phyloP scores from a whole-genome alignment of 495 filamentous ascomycete genomes.

The Schizothecium vesticola region DNA sequence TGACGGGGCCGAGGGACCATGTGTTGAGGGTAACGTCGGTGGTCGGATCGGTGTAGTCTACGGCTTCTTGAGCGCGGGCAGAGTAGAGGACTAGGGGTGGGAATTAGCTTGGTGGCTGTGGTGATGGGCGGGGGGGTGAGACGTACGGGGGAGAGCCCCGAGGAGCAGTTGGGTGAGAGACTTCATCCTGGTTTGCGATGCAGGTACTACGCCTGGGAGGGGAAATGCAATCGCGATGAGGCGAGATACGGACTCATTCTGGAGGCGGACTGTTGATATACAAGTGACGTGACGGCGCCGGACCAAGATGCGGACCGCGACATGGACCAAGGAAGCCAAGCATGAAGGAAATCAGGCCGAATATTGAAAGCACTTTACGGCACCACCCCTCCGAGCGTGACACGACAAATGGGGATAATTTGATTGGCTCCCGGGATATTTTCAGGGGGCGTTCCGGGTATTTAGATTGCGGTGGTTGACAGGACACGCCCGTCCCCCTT shows the following conservation, averaged over 20 bases:
- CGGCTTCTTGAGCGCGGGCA: conserved; percentile 5
- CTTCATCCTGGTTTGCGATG: not conserved
- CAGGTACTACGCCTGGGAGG: no score
- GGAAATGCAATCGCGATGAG: not conserved
- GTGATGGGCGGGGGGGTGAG: not conserved
- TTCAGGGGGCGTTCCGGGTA: not conserved
- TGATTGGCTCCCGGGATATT: conserved; percentile 5
- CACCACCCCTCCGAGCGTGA: not conserved
- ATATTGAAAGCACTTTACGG: conserved; percentile 7
- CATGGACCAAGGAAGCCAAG: not conserved
- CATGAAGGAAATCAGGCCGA: not conserved
- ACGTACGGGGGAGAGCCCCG: conserved; percentile 2
- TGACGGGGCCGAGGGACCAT: conserved; percentile 30
- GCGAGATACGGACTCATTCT: not conserved
- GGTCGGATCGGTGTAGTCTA: conserved; percentile 30
- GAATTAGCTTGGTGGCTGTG: not conserved
- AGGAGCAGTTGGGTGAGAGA: not conserved
- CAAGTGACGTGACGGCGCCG: not conserved
- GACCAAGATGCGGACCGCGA: not conserved
- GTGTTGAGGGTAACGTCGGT: conserved; percentile 36
- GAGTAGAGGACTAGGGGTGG: not conserved
- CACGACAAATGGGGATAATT: not conserved
- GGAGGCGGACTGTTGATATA: not conserved
- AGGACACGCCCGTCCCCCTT: not conserved
- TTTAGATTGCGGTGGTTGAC: conserved; percentile 5